A percentile compares a stretch with the other conserved stretches of the same genome.
Conservation (phyloP, 2,329 filamentous ascomycete species). For the Fusarium albidum region DNA sequence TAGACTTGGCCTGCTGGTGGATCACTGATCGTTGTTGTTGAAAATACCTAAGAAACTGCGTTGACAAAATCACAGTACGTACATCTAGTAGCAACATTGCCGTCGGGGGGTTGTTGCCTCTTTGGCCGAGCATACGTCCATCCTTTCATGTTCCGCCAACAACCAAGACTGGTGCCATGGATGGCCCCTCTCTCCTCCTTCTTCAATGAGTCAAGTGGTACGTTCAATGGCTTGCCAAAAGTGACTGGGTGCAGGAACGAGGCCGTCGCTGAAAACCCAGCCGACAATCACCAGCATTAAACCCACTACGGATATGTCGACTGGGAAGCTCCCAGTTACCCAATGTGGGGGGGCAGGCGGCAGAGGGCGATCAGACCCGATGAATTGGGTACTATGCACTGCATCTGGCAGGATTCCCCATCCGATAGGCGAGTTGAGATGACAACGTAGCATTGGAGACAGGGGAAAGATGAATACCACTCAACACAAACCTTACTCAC, state of each 20-base stretch:
- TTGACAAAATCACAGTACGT: not conserved
- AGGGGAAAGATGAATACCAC: not conserved
- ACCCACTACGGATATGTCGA: slow-evolving; percentile 10
- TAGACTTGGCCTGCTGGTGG: not conserved
- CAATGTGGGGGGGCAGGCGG: not conserved
- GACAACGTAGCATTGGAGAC: slow-evolving; percentile 15
- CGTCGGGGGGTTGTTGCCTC: too few relatives aligned
- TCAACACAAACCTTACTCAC: not conserved
- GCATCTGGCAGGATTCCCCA: slow-evolving; percentile 13
- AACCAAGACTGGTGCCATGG: not conserved
- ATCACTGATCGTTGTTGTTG: not conserved
- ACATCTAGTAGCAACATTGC: too few relatives aligned
- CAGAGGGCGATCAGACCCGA: slow-evolving; percentile 23
- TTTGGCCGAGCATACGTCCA: too few relatives aligned
- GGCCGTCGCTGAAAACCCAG: slow-evolving; percentile 2
- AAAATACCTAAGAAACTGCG: too few relatives aligned
- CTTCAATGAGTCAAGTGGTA: too few relatives aligned
- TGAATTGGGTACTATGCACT: slow-evolving; percentile 14
- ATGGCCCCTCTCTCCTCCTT: not conserved
- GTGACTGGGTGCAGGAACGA: slow-evolving; percentile 11
- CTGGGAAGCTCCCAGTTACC: slow-evolving; percentile 6
- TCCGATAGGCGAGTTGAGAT: slow-evolving; percentile 17
- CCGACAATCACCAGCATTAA: slow-evolving; percentile 6
- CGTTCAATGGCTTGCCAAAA: not conserved
- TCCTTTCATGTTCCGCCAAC: not conserved